Evolutionary conservation across 371 early-diverging fungal species (phyloP).

Genomic region (Dinochytrium kinnereticum): DNA sequence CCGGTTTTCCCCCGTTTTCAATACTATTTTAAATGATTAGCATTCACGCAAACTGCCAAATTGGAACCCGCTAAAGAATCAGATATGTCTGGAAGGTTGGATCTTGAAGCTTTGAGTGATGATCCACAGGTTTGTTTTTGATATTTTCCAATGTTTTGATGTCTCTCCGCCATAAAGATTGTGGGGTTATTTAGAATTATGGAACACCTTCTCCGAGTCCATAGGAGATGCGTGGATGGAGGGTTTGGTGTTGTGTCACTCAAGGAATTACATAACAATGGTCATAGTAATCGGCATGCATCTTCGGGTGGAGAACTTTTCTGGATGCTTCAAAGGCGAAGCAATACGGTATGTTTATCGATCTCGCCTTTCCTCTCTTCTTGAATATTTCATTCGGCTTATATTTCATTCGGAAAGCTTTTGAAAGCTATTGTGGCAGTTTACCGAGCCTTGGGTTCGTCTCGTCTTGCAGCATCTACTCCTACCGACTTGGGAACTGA

Average conservation of each 20-base stretch:
- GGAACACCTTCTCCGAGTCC: not conserved
- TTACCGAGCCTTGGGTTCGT: not conserved
- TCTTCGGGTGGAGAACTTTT: not conserved
- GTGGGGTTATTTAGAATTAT: not conserved
- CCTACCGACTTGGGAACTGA: not conserved
- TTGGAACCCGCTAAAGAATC: not conserved
- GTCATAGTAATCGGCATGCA: not conserved
- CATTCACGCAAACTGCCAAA: not conserved
- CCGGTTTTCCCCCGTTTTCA: not conserved
- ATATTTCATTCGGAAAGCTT: not conserved
- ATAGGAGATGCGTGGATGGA: not conserved
- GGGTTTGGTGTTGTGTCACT: not conserved
- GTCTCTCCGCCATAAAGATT: not conserved
- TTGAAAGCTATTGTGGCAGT: conserved; percentile 1
- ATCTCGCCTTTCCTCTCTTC: not conserved
- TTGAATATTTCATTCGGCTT: not conserved
- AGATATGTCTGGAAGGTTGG: not conserved
- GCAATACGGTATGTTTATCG: not conserved
- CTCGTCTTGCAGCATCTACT: not conserved
- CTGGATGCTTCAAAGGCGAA: not conserved
- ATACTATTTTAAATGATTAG: not conserved
- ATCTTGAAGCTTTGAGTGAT: not conserved
- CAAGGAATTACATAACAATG: not conserved
- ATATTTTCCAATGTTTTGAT: not conserved
- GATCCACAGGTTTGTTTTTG: not conserved